Conservation (phyloP, 1,284 basidiomycete genomes). For the Sporisorium sorghi region DNA sequence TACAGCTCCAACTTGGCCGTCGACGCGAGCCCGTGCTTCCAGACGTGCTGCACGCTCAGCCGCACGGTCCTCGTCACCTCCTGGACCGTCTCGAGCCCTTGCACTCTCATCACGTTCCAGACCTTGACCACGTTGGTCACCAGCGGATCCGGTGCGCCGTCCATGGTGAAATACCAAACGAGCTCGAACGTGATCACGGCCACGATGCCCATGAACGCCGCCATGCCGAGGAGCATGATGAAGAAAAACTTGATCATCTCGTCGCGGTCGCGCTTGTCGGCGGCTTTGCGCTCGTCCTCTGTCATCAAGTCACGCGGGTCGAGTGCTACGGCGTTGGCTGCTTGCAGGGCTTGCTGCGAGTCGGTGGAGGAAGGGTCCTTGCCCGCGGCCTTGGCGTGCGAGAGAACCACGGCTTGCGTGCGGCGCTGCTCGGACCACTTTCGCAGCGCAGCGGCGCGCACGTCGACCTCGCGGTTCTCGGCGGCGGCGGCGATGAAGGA, state of each 20-base stretch:
- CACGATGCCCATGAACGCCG: constrained; percentile 45
- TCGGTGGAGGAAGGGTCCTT: constrained; percentile 2
- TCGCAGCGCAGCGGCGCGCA: constrained; percentile 44
- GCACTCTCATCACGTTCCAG: constrained; percentile 6
- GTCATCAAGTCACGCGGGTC: constrained; percentile 44
- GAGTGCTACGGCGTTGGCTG: constrained; percentile 1
- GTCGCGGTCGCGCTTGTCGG: constrained; percentile 41
- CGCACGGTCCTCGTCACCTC: constrained; percentile 23
- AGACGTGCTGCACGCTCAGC: constrained; percentile 22
- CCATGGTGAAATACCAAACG: constrained; percentile 59
- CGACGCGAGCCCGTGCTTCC: constrained; percentile 13
- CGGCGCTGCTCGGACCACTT: constrained; percentile 47
- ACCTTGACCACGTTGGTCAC: neutral
- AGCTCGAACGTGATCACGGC: constrained; percentile 55
- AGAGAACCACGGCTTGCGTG: constrained; percentile 21
- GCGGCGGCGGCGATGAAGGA: constrained; percentile 48
- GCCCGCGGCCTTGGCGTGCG: constrained; percentile 19
- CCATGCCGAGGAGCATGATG: constrained; percentile 47
- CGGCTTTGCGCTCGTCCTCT: constrained; percentile 29
- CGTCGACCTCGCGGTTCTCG: constrained; percentile 38
- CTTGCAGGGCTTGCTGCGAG: constrained; percentile 13
- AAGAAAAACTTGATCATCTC: constrained; percentile 58
- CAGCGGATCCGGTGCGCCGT: constrained; percentile 51
- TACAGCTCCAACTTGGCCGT: constrained; percentile 65
- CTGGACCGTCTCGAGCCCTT: constrained; percentile 14